Conservation (phyloP, 2,329 filamentous ascomycete species). For the Lasiodiplodia sp. region DNA sequence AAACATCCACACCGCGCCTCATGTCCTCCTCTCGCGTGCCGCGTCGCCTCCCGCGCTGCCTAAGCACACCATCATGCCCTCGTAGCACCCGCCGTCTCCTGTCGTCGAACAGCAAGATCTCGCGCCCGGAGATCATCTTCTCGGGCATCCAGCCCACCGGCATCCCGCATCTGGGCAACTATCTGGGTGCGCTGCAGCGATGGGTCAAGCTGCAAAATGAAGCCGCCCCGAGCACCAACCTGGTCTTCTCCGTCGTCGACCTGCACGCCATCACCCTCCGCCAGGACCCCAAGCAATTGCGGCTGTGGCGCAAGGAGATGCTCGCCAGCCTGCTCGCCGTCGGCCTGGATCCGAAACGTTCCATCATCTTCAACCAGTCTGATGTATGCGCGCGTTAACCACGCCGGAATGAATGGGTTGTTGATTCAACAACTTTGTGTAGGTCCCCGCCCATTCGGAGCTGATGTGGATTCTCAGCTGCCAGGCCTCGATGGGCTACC, state of each 20-base stretch:
- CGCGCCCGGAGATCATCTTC: constrained; percentile 69
- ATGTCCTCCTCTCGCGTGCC: constrained; percentile 2
- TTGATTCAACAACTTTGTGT: constrained; percentile 6
- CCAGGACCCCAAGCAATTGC: constrained; percentile 69
- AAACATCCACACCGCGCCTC: neutral
- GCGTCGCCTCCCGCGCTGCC: constrained; percentile 22
- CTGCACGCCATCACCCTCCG: constrained; percentile 88
- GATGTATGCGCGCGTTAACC: constrained; percentile 58
- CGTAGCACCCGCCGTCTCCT: neutral
- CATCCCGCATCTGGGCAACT: constrained; percentile 93
- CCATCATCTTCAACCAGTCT: constrained; percentile 83
- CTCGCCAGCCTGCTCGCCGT: constrained; percentile 83
- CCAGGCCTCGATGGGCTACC: constrained; percentile 87
- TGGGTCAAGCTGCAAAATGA: constrained; percentile 84
- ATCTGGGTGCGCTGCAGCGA: constrained; percentile 84
- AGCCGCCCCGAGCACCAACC: constrained; percentile 61
- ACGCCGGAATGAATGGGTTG: neutral
- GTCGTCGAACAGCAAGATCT: neutral
- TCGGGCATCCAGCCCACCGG: constrained; percentile 98
- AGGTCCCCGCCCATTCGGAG: constrained; percentile 82
- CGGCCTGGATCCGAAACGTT: constrained; percentile 79
- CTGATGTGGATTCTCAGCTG: constrained; percentile 98
- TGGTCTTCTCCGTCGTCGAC: constrained; percentile 90
- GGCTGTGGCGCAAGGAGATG: constrained; percentile 72
- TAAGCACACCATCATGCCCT: neutral